phyloP scores from a whole-genome alignment of 176 grass and related monocot genomes.

The Cocos nucifera region DNA sequence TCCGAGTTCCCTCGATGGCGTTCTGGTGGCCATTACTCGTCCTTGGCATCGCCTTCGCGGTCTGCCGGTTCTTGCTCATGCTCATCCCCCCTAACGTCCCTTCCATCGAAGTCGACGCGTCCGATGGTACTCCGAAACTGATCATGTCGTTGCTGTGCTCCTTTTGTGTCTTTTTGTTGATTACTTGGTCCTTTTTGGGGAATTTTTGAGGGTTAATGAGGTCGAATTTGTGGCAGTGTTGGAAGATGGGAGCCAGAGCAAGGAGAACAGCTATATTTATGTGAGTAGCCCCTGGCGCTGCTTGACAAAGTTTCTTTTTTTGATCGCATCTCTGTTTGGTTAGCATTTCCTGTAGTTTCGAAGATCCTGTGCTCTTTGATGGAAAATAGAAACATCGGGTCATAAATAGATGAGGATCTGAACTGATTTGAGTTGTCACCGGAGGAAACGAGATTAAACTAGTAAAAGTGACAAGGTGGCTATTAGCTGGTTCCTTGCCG shows the following conservation, averaged over 20 bases:
- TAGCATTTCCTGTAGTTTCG: too few species aligned
- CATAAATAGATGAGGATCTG: not conserved
- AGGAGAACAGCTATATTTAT: constrained; percentile 83
- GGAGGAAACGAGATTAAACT: not conserved
- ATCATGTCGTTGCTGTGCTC: not conserved
- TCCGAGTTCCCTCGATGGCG: constrained; percentile 31
- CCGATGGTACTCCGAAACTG: constrained; percentile 42
- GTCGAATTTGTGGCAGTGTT: constrained; percentile 42
- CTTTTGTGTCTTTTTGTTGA: not conserved
- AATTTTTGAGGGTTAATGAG: constrained; percentile 13
- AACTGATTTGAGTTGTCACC: not conserved
- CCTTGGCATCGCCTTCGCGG: constrained; percentile 57
- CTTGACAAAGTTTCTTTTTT: not conserved
- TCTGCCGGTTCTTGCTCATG: constrained; percentile 83
- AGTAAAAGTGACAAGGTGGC: not conserved
- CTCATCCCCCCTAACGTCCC: constrained; percentile 91
- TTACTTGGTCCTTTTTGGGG: constrained; percentile 9
- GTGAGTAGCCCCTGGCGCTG: constrained; percentile 23
- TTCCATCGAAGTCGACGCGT: constrained; percentile 86
- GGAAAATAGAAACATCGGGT: not conserved
- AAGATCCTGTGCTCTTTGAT: too few species aligned
- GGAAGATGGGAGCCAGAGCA: constrained; percentile 59
- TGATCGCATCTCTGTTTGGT: not conserved
- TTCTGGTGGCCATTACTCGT: constrained; percentile 96
- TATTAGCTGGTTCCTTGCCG: not conserved